Percentiles rank a stretch among this genome's conserved stretches.
These are phyloP conservation scores for Kodamaea kaohsiungensis DNA, from an alignment of 805 yeast species.

Conservation along the genomic window DNA sequence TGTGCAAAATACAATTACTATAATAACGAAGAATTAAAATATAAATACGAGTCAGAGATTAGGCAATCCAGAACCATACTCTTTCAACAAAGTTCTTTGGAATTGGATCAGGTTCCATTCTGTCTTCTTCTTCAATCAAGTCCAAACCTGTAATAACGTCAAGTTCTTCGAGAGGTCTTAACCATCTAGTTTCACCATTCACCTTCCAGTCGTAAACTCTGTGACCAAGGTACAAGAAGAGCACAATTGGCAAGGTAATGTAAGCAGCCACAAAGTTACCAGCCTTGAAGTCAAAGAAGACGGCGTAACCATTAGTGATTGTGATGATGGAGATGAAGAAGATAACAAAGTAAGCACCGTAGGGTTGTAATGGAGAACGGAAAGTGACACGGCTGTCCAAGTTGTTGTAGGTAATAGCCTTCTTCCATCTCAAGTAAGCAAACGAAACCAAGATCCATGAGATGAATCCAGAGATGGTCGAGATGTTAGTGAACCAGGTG, in stretches of 20 bases:
- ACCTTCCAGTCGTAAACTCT: slow-evolving; percentile 41
- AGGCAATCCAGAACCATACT: slow-evolving; percentile 54
- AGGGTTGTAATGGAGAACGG: slow-evolving; percentile 57
- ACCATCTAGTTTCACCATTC: slow-evolving; percentile 35
- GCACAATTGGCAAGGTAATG: slow-evolving; percentile 60
- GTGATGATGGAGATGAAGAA: slow-evolving; percentile 52
- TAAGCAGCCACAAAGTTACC: slow-evolving; percentile 72
- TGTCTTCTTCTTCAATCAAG: slow-evolving; percentile 56
- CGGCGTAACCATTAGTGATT: slow-evolving; percentile 73
- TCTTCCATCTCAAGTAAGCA: slow-evolving; percentile 63
- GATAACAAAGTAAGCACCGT: slow-evolving; percentile 56
- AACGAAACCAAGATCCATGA: slow-evolving; percentile 58
- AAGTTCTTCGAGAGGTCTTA: slow-evolving; percentile 54
- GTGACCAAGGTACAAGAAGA: slow-evolving; percentile 59
- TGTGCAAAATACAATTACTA: not conserved
- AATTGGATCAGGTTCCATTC: slow-evolving; percentile 33
- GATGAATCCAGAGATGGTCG: slow-evolving; percentile 66
- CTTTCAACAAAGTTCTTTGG: slow-evolving; percentile 44
- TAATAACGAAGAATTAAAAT: not conserved
- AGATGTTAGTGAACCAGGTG: slow-evolving; percentile 64
- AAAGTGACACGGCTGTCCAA: slow-evolving; percentile 59
- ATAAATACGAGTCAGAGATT: slow-evolving; percentile 5
- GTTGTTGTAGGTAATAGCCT: slow-evolving; percentile 56
- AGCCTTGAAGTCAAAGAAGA: slow-evolving; percentile 57
- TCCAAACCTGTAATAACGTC: slow-evolving; percentile 64